These are phyloP conservation scores for Glaciozyma martinii DNA, from an alignment of 768 basidiomycete genomes.

Conservation along the genomic window DNA sequence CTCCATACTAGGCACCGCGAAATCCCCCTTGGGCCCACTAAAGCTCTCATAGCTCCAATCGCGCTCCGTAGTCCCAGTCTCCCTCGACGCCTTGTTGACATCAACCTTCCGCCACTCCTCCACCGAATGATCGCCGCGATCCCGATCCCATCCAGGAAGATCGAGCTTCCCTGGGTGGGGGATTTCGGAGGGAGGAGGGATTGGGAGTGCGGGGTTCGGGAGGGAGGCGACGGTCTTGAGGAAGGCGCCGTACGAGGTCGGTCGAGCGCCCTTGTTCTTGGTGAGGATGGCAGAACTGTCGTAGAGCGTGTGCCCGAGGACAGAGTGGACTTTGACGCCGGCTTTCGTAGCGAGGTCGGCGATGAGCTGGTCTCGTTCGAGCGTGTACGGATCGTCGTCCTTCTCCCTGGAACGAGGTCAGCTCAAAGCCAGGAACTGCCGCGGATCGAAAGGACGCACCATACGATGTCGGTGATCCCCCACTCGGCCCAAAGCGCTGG, in stretches of 20 bases:
- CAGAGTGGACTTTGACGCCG: slow-evolving; percentile 38
- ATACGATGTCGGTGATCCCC: slow-evolving; percentile 41
- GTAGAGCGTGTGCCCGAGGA: slow-evolving; percentile 40
- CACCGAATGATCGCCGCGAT: slow-evolving; percentile 5
- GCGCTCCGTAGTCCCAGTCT: slow-evolving; percentile 16
- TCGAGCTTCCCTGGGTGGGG: slow-evolving; percentile 36
- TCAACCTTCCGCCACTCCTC: slow-evolving; percentile 8
- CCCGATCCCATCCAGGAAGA: slow-evolving; percentile 1
- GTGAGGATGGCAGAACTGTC: slow-evolving; percentile 38
- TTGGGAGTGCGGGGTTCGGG: slow-evolving; percentile 32
- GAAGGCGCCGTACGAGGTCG: slow-evolving; percentile 37
- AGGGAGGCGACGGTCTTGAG: slow-evolving; percentile 36
- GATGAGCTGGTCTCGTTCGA: slow-evolving; percentile 37
- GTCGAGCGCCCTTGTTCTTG: slow-evolving; percentile 37
- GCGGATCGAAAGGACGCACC: not conserved
- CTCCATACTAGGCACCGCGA: slow-evolving; percentile 39
- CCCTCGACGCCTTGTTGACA: slow-evolving; percentile 27
- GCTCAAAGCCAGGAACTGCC: slow-evolving; percentile 12
- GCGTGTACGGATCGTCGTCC: slow-evolving; percentile 36
- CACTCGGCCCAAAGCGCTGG: slow-evolving; percentile 38
- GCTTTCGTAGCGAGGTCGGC: slow-evolving; percentile 29
- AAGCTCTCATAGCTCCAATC: slow-evolving; percentile 33
- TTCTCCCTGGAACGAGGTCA: not conserved
- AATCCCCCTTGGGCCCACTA: slow-evolving; percentile 36
- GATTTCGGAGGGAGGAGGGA: slow-evolving; percentile 32